These are phyloP conservation scores for Chaetoceros tenuissimus DNA, from an alignment of 108 stramenopile species.

Conservation along the genomic window DNA sequence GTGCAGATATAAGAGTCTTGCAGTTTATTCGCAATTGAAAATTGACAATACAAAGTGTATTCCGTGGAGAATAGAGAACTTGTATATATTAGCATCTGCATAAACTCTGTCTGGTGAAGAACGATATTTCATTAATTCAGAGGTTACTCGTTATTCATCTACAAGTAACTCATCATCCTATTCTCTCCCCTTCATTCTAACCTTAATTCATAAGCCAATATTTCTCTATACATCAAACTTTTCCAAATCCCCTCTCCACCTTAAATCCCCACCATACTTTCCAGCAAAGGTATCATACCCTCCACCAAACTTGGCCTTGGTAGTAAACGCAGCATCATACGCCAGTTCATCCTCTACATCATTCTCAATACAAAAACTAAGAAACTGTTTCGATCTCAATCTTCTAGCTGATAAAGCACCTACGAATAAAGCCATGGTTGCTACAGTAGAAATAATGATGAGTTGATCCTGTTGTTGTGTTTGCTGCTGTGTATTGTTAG, in stretches of 20 bases:
- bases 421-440: conserved; percentile 77
- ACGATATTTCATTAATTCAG: too few relatives aligned
- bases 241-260: conserved; percentile 63
- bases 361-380: conserved; percentile 63
- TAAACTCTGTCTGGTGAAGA: too few relatives aligned
- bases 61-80: too few relatives aligned
- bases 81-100: too few relatives aligned
- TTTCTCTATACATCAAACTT: conserved; percentile 80
- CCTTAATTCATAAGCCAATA: too few relatives aligned
- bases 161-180: too few relatives aligned
- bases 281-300: conserved; percentile 42
- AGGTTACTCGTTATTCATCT: too few relatives aligned
- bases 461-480: conserved; percentile 44
- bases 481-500: not conserved
- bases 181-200: too few relatives aligned
- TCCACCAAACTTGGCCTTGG: conserved; percentile 2
- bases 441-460: conserved; percentile 67
- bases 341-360: conserved; percentile 65
- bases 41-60: too few relatives aligned
- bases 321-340: conserved; percentile 40
- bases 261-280: conserved; percentile 26
- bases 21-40: too few relatives aligned
- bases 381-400: conserved; percentile 33
- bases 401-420: conserved; percentile 61
- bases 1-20: too few relatives aligned